phyloP scores from a whole-genome alignment of 192 early-diverging fungal species.

The Podochytrium sp. region DNA sequence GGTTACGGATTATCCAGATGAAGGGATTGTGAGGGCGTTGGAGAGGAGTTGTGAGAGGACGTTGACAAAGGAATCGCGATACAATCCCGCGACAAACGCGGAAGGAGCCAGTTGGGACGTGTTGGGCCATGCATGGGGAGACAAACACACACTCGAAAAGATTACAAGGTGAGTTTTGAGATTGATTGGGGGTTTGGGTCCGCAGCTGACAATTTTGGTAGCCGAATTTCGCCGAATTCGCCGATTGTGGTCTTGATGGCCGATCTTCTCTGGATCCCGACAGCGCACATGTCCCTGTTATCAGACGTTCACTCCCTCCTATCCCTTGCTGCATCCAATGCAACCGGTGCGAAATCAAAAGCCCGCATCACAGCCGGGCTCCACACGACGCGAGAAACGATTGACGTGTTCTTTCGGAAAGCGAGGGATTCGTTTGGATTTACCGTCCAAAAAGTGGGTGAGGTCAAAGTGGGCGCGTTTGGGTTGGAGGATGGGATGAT shows the following conservation, averaged over 20 bases:
- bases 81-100: background rate
- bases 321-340: background rate
- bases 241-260: conserved; percentile 21
- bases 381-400: conserved; percentile 19
- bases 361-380: conserved; percentile 25
- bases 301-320: conserved; percentile 4
- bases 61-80: conserved; percentile 2
- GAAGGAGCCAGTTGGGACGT: conserved; percentile 19
- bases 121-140: conserved; percentile 28
- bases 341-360: background rate
- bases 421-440: conserved; percentile 9
- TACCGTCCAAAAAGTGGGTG: conserved; percentile 11
- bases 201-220: background rate
- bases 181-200: background rate
- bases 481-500: conserved; percentile 1
- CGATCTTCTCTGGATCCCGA: conserved; percentile 31
- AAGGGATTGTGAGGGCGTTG: background rate
- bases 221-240: background rate
- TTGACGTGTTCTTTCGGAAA: conserved; percentile 18
- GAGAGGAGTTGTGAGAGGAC: background rate
- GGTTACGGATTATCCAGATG: conserved; percentile 30
- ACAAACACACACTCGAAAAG: background rate
- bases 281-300: conserved; percentile 10
- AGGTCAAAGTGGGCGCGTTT: conserved; percentile 9
- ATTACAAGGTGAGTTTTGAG: background rate